Evolutionary conservation across 2,329 filamentous ascomycete genomes (phyloP).

Genomic region (Trematosphaeria pertusa): DNA sequence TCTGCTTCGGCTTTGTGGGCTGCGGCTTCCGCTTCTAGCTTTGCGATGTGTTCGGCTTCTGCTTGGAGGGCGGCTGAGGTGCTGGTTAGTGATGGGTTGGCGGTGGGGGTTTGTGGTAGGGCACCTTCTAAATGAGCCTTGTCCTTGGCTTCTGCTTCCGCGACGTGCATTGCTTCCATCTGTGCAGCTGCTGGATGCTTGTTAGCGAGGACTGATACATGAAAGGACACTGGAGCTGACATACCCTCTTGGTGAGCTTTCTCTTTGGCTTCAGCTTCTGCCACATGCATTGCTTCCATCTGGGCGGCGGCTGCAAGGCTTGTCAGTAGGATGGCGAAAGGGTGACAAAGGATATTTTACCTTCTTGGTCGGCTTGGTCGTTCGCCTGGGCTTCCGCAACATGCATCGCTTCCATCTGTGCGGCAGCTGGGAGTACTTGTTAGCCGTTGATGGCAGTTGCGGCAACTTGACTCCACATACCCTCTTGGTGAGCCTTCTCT

Average conservation of each 20-base stretch:
- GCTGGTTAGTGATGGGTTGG: no score
- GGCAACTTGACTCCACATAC: neutral
- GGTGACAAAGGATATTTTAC: neutral
- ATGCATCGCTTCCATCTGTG: conserved; percentile 18
- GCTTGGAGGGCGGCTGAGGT: no score
- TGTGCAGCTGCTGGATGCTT: neutral
- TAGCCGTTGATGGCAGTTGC: neutral
- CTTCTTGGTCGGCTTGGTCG: conserved; percentile 18
- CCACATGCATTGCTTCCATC: conserved; percentile 3
- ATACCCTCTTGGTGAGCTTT: conserved; percentile 5
- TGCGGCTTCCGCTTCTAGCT: no score
- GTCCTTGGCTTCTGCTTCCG: conserved; percentile 24
- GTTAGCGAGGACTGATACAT: neutral
- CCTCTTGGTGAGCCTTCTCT: conserved; percentile 15
- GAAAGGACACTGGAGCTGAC: neutral
- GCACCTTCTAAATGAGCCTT: no score
- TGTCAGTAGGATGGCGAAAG: neutral
- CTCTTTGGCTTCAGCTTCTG: conserved; percentile 3
- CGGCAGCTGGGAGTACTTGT: conserved; percentile 6
- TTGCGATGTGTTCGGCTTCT: no score
- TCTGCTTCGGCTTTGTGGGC: no score
- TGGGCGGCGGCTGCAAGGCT: neutral
- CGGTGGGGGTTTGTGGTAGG: no score
- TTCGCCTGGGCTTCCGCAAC: conserved; percentile 12
- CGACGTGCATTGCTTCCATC: conserved; percentile 22